These are phyloP conservation scores for Phaeoacremonium minimum DNA, from an alignment of 2,329 filamentous ascomycete genomes.

Conservation along the genomic window DNA sequence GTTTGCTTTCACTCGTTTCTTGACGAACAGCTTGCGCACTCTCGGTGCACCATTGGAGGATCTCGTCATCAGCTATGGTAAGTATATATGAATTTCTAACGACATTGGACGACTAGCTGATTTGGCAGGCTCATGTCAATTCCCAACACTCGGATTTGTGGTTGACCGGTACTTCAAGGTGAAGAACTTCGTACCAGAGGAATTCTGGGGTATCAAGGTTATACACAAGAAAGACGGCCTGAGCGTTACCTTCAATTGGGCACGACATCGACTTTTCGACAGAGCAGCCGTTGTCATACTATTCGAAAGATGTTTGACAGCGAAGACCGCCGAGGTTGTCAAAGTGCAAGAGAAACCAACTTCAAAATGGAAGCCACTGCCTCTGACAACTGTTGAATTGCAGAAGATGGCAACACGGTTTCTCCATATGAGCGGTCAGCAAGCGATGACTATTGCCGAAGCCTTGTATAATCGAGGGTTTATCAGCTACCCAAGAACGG, in stretches of 20 bases:
- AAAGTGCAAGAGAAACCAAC: conserved; percentile 90
- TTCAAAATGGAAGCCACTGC: conserved; percentile 89
- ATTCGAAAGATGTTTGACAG: conserved; percentile 77
- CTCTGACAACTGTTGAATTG: conserved; percentile 90
- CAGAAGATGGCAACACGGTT: conserved; percentile 93
- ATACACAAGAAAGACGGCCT: conserved; percentile 73
- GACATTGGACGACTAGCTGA: conserved; percentile 3
- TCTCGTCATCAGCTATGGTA: conserved; percentile 77
- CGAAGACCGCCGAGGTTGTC: conserved; percentile 72
- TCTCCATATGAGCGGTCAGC: conserved; percentile 84
- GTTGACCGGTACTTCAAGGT: conserved; percentile 95
- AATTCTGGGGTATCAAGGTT: conserved; percentile 90
- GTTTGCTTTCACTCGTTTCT: conserved; percentile 84
- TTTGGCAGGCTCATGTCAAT: conserved; percentile 77
- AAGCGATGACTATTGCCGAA: conserved; percentile 86
- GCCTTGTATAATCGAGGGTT: conserved; percentile 88
- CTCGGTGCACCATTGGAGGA: conserved; percentile 65
- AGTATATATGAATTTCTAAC: conserved; percentile 11
- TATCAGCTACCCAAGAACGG: conserved; percentile 95
- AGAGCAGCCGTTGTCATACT: conserved; percentile 74
- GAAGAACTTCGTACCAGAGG: conserved; percentile 86
- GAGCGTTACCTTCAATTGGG: conserved; percentile 81
- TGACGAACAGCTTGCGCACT: conserved; percentile 72
- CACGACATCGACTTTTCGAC: conserved; percentile 80
- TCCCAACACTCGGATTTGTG: conserved; percentile 93